phyloP scores from a whole-genome alignment of 1,284 basidiomycete genomes.

The Ceratobasidium sp. region DNA sequence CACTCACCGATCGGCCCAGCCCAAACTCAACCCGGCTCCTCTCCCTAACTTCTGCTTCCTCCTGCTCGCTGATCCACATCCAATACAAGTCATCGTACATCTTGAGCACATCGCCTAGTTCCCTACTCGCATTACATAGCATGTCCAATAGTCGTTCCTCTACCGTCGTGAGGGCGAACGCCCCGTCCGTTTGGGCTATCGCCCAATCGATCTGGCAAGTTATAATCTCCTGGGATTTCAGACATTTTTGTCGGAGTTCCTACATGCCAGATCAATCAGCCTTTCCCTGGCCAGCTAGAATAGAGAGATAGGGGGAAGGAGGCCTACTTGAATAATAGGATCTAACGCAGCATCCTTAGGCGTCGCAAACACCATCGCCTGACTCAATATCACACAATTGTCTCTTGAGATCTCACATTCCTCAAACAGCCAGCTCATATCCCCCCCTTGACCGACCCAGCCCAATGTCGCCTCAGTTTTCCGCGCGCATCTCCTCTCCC shows the following conservation, averaged over 20 bases:
- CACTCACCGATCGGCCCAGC: conserved; percentile 69
- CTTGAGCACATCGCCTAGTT: conserved; percentile 63
- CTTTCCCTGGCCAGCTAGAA: neutral
- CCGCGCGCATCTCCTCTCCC: conserved; percentile 12
- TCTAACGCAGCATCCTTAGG: conserved; percentile 73
- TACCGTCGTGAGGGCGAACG: conserved; percentile 55
- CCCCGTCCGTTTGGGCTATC: conserved; percentile 74
- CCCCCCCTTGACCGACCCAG: conserved; percentile 80
- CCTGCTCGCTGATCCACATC: conserved; percentile 71
- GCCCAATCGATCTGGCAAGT: conserved; percentile 85
- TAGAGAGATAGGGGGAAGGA: neutral
- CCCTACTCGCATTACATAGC: conserved; percentile 74
- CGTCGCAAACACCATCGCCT: conserved; percentile 73
- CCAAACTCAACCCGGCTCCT: conserved; percentile 70
- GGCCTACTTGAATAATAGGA: conserved; percentile 72
- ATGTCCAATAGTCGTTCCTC: conserved; percentile 65
- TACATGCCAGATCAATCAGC: too few relatives aligned
- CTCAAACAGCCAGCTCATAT: conserved; percentile 80
- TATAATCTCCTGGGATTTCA: conserved; percentile 78
- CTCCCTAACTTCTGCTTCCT: conserved; percentile 63
- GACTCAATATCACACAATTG: conserved; percentile 75
- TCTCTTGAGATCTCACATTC: conserved; percentile 82
- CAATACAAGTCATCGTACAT: conserved; percentile 76
- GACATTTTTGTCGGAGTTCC: conserved; percentile 81
- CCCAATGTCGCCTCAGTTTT: conserved; percentile 52